A percentile compares a stretch with the other conserved stretches of the same genome.
These are phyloP conservation scores for Cryptococcus floricola DNA, from an alignment of 1,284 basidiomycete genomes.

Conservation along the genomic window DNA sequence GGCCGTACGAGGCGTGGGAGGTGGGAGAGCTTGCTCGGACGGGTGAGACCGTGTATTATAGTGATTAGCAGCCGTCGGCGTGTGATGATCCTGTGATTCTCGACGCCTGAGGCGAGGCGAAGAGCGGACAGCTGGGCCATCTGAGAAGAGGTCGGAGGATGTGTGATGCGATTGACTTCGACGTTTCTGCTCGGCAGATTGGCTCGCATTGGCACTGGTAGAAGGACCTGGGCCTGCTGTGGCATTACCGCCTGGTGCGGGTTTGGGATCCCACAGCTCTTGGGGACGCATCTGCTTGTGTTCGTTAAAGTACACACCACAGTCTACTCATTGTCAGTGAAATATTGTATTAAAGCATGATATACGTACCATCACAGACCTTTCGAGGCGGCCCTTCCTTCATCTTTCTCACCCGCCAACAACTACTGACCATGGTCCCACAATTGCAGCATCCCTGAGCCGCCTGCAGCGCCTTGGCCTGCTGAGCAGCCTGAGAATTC, in stretches of 20 bases:
- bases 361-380: conserved; percentile 44
- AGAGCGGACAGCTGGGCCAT: conserved; percentile 16
- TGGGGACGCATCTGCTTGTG: conserved; percentile 44
- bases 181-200: conserved; percentile 8
- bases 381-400: conserved; percentile 36
- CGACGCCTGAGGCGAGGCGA: conserved; percentile 14
- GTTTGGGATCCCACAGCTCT: conserved; percentile 32
- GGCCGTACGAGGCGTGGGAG: neutral
- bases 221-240: neutral
- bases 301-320: conserved; percentile 46
- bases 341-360: neutral
- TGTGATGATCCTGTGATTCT: neutral
- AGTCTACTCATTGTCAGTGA: conserved; percentile 20
- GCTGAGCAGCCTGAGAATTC: neutral
- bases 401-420: conserved; percentile 41
- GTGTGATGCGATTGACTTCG: neutral
- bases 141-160: conserved; percentile 4
- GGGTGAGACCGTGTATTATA: neutral
- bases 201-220: neutral
- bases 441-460: conserved; percentile 41
- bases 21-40: neutral
- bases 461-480: neutral
- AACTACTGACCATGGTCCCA: conserved; percentile 30
- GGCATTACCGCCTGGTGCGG: conserved; percentile 1
- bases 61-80: neutral